phyloP scores from a whole-genome alignment of 495 filamentous ascomycete species.

The Penicillium longicatenatum region DNA sequence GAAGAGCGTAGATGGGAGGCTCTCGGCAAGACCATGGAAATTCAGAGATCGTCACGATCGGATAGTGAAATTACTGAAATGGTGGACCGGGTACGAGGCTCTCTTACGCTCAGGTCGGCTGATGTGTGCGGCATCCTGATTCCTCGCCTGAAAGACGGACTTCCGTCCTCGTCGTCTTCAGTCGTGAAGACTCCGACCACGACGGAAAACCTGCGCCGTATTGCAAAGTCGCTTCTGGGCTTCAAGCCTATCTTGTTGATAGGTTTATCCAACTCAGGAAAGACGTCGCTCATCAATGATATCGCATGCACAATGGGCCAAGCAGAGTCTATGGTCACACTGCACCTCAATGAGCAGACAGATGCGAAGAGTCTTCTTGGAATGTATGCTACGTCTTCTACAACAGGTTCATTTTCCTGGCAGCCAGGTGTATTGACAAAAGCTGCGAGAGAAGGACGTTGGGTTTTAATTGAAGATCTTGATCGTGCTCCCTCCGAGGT shows the following conservation, averaged over 20 bases:
- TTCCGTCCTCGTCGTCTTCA: conserved; percentile 36
- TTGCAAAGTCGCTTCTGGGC: conserved; percentile 65
- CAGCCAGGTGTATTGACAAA: conserved; percentile 91
- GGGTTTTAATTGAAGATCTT: conserved; percentile 96
- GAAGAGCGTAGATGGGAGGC: conserved; percentile 60
- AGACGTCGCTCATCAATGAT: conserved; percentile 83
- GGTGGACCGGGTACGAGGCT: conserved; percentile 38
- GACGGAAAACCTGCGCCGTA: conserved; percentile 62
- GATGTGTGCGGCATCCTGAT: conserved; percentile 67
- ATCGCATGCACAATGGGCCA: conserved; percentile 75
- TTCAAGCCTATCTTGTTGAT: conserved; percentile 74
- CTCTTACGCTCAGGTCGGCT: conserved; percentile 52
- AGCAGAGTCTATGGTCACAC: conserved; percentile 75
- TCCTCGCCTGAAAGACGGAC: conserved; percentile 58
- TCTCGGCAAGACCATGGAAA: conserved; percentile 30
- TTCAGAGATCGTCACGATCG: conserved; percentile 24
- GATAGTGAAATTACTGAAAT: conserved; percentile 27
- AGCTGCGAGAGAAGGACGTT: conserved; percentile 88
- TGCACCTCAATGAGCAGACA: conserved; percentile 95
- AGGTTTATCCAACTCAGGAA: conserved; percentile 85
- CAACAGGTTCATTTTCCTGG: conserved; percentile 89
- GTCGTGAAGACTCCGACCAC: conserved; percentile 76
- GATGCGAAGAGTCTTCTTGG: conserved; percentile 95
- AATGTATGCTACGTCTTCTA: conserved; percentile 82
- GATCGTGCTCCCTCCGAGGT: conserved; percentile 95